Conservation (phyloP, 2,329 filamentous ascomycete species). For the Macrophomina phaseolina region DNA sequence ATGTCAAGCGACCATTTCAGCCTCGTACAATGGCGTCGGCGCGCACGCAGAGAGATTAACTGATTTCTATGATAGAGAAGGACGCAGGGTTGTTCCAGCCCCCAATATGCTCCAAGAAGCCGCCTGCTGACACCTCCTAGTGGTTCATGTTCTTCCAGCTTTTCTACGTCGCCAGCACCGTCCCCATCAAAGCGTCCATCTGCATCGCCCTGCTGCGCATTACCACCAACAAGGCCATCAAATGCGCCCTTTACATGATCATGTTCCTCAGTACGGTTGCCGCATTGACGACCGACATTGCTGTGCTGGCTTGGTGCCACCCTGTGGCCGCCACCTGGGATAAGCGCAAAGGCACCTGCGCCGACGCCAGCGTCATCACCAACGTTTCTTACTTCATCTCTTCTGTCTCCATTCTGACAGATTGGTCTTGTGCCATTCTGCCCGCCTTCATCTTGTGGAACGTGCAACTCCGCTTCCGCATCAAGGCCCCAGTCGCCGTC, state of each 20-base stretch:
- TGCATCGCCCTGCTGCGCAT: slow-evolving; percentile 17
- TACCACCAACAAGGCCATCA: background rate
- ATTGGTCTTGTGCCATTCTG: slow-evolving; percentile 39
- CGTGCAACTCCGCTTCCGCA: slow-evolving; percentile 50
- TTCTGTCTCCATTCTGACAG: slow-evolving; percentile 41
- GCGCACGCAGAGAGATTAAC: too few species aligned
- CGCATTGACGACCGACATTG: background rate
- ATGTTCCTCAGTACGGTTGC: background rate
- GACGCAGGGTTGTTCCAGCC: too few species aligned
- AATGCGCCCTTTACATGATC: background rate
- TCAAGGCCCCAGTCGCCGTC: slow-evolving; percentile 52
- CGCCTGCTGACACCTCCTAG: background rate
- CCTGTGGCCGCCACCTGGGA: slow-evolving; percentile 28
- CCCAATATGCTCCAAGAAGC: too few species aligned
- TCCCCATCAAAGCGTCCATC: slow-evolving; percentile 16
- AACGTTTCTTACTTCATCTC: slow-evolving; percentile 44
- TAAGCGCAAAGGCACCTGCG: background rate
- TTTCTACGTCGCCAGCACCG: background rate
- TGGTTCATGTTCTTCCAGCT: slow-evolving; percentile 4
- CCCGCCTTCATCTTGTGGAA: slow-evolving; percentile 46
- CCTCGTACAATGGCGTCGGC: too few species aligned
- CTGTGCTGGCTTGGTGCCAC: slow-evolving; percentile 21
- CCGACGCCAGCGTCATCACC: slow-evolving; percentile 31
- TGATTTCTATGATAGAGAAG: too few species aligned
- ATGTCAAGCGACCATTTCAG: too few species aligned